phyloP scores from a whole-genome alignment of 192 early-diverging fungal genomes.

The Umbelopsis sp. region DNA sequence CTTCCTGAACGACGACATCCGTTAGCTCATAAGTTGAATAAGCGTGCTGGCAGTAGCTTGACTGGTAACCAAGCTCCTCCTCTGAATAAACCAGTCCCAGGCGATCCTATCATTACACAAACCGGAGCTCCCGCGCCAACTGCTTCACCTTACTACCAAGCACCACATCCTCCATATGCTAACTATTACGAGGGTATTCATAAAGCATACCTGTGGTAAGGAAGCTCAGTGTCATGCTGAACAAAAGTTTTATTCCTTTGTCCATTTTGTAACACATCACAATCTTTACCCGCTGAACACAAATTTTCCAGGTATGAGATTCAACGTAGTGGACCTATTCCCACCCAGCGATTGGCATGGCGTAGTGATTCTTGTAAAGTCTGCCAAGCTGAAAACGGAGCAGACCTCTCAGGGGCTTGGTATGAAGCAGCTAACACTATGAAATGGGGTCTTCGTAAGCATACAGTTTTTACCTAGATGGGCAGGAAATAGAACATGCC shows the following conservation, averaged over 20 bases:
- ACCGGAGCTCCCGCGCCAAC: constrained; percentile 3
- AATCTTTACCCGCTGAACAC: constrained; percentile 32
- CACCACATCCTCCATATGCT: constrained; percentile 33
- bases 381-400: constrained; percentile 50
- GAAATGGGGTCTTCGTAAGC: constrained; percentile 51
- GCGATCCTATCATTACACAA: constrained; percentile 8
- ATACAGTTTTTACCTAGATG: neutral
- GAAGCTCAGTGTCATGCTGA: constrained; percentile 30
- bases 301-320: neutral
- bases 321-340: constrained; percentile 49
- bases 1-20: neutral
- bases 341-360: constrained; percentile 57
- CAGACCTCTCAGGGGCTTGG: constrained; percentile 54
- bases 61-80: neutral
- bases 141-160: constrained; percentile 27
- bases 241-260: constrained; percentile 27
- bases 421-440: constrained; percentile 63
- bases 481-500: constrained; percentile 29
- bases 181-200: constrained; percentile 43
- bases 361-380: constrained; percentile 51
- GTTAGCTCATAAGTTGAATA: neutral
- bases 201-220: constrained; percentile 45
- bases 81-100: neutral
- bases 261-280: constrained; percentile 18
- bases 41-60: neutral